Evolutionary conservation across 2,329 filamentous ascomycete genomes (phyloP).

Genomic region (Xylariales sp.): DNA sequence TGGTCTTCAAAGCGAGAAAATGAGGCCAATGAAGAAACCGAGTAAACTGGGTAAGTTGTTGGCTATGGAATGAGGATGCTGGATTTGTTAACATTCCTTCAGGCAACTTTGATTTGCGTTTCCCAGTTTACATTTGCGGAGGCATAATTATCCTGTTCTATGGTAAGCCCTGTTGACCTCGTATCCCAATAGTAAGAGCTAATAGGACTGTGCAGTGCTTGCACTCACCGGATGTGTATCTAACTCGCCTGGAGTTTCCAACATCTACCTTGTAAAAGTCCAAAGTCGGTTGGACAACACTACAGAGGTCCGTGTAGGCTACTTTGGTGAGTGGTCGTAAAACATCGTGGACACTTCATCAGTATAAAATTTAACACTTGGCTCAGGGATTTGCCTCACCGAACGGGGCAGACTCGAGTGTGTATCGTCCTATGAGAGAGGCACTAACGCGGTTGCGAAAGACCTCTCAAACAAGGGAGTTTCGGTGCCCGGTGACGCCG

Average conservation of each 20-base stretch:
- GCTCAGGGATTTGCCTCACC: not conserved
- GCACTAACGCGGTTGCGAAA: not conserved
- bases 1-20: not conserved
- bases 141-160: slow-evolving; percentile 7
- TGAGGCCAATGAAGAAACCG: not conserved
- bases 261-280: slow-evolving; percentile 1
- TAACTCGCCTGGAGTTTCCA: not conserved
- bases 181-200: not conserved
- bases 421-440: not conserved
- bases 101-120: slow-evolving; percentile 3
- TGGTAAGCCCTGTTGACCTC: not conserved
- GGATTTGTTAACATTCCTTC: not conserved
- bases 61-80: too few relatives aligned
- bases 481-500: not conserved
- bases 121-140: not conserved
- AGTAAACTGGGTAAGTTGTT: not conserved
- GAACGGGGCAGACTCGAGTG: not conserved
- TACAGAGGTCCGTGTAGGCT: not conserved
- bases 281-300: not conserved
- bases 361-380: not conserved
- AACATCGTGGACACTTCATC: not conserved
- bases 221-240: slow-evolving; percentile 11
- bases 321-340: not conserved
- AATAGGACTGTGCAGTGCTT: not conserved
- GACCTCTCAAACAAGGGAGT: not conserved